These are phyloP conservation scores for Agastache rugosa DNA, from an alignment of 257 asterid genomes.

Conservation along the genomic window DNA sequence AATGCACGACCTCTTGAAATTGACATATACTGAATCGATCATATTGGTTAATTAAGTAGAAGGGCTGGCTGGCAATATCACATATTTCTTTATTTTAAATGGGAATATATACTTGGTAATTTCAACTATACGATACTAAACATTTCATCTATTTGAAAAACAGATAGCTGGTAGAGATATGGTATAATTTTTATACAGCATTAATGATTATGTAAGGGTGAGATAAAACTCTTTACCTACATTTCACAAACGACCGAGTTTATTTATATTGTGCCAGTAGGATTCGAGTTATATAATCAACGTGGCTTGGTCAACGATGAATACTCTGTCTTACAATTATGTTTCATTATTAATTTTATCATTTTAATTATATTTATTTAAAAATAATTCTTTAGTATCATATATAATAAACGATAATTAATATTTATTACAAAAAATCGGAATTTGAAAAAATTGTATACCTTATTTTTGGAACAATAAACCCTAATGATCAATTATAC, in stretches of 20 bases:
- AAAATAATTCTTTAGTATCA: no score
- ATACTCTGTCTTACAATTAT: no score
- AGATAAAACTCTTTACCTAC: neutral
- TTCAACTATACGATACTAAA: no score
- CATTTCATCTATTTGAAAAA: neutral
- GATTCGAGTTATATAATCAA: neutral
- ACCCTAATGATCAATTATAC: no score
- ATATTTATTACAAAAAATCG: no score
- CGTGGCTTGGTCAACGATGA: neutral
- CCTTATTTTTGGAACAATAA: no score
- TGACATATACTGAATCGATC: neutral
- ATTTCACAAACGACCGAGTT: neutral
- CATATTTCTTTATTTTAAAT: neutral
- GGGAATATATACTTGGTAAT: neutral
- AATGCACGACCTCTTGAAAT: neutral
- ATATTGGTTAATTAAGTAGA: no score
- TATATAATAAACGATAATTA: no score
- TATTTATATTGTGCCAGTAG: neutral
- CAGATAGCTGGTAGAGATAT: conserved; percentile 3
- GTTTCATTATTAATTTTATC: no score
- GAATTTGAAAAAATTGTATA: no score
- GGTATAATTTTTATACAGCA: neutral
- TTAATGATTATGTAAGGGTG: neutral
- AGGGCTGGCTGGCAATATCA: neutral
- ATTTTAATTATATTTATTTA: no score